phyloP scores from a whole-genome alignment of 140 eudicot genomes.

The Flaveria floridana region DNA sequence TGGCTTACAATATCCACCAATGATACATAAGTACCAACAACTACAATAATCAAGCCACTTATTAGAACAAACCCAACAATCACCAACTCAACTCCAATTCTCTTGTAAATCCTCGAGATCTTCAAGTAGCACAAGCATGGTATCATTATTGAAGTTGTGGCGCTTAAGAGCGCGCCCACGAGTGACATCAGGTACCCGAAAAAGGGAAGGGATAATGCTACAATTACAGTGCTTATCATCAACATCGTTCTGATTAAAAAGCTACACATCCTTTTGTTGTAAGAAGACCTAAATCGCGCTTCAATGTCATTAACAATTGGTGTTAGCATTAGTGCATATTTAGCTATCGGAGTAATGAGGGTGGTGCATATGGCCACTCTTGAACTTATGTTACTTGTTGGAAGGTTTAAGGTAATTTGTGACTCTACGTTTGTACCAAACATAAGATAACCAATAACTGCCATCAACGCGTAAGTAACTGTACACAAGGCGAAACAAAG shows the following conservation, averaged over 20 bases:
- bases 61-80: constrained; percentile 33
- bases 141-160: constrained; percentile 51
- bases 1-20: constrained; percentile 37
- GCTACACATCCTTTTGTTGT: constrained; percentile 32
- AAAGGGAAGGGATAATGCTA: constrained; percentile 56
- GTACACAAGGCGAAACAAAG: constrained; percentile 57
- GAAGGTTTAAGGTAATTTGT: constrained; percentile 74
- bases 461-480: constrained; percentile 55
- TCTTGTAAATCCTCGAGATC: constrained; percentile 51
- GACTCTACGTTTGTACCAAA: constrained; percentile 56
- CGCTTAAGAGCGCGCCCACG: constrained; percentile 69
- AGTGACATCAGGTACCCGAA: constrained; percentile 63
- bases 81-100: constrained; percentile 43
- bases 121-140: constrained; percentile 82
- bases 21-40: constrained; percentile 53
- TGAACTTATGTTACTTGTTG: constrained; percentile 49
- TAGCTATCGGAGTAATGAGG: constrained; percentile 66
- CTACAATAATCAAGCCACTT: constrained; percentile 37
- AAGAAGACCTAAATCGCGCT: constrained; percentile 35
- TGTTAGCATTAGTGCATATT: constrained; percentile 72
- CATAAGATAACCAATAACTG: constrained; percentile 72
- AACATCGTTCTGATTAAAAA: constrained; percentile 44
- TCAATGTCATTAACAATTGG: constrained; percentile 59
- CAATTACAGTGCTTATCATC: constrained; percentile 51
- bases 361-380: constrained; percentile 70